phyloP scores from a whole-genome alignment of 2,329 filamentous ascomycete species.

The Alternaria sp. region DNA sequence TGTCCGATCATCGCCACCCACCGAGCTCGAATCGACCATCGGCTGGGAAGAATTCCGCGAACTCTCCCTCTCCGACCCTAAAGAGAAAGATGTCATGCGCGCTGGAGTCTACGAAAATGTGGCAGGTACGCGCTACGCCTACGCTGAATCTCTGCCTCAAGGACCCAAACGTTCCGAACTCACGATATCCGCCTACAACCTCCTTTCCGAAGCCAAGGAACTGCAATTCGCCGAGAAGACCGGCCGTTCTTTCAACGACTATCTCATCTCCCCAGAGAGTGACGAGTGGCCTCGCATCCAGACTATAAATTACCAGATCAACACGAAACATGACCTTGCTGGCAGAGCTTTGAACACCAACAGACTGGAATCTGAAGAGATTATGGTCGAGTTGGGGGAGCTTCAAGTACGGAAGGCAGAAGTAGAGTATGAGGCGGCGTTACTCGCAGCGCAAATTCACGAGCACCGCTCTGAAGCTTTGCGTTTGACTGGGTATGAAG shows the following conservation, averaged over 20 bases:
- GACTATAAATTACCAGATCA: conserved; percentile 30
- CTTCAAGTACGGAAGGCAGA: conserved; percentile 31
- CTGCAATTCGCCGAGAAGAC: conserved; percentile 33
- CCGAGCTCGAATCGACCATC: conserved; percentile 34
- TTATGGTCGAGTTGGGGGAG: conserved; percentile 24
- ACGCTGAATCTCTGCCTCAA: conserved; percentile 32
- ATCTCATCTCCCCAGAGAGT: conserved; percentile 8
- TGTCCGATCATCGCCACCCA: conserved; percentile 27
- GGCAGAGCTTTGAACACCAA: conserved; percentile 21
- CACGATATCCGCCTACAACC: conserved; percentile 37
- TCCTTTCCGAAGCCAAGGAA: conserved; percentile 43
- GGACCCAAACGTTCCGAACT: conserved; percentile 29
- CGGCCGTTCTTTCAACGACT: conserved; percentile 30
- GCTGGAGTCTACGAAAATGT: conserved; percentile 38
- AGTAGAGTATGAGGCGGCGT: conserved; percentile 23
- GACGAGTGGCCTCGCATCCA: conserved; percentile 28
- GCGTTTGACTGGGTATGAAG: conserved; percentile 18
- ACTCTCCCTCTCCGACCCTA: conserved; percentile 27
- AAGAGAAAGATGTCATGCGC: conserved; percentile 34
- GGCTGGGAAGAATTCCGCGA: conserved; percentile 43
- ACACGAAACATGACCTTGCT: conserved; percentile 26
- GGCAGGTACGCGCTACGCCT: conserved; percentile 32
- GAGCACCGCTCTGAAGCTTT: conserved; percentile 35
- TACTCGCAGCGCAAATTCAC: conserved; percentile 35
- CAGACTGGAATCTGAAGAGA: conserved; percentile 19